These are phyloP conservation scores for Isatis lusitanica DNA, from an alignment of 441 rosid genomes.

Conservation along the genomic window DNA sequence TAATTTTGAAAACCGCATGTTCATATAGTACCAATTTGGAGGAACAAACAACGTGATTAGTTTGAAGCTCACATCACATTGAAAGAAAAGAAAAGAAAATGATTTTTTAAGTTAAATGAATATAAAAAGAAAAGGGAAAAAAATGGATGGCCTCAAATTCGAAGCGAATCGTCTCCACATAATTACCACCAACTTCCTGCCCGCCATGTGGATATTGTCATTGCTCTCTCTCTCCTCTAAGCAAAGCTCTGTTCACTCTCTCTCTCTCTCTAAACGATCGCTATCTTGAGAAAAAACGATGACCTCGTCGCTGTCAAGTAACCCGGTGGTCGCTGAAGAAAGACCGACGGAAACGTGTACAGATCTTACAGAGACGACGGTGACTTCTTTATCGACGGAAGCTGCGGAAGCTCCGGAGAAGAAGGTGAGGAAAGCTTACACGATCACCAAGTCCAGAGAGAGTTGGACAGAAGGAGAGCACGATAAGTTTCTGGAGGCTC, in stretches of 20 bases:
- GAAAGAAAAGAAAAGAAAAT: not conserved
- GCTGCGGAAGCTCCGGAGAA: conserved; percentile 45
- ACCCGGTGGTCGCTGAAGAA: conserved; percentile 35
- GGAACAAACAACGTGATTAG: not conserved
- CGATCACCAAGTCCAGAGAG: conserved; percentile 68
- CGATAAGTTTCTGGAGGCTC: conserved; percentile 66
- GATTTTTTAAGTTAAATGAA: not conserved
- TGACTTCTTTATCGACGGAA: conserved; percentile 8
- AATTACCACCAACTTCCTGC: conserved; percentile 29
- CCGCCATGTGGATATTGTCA: conserved; percentile 31
- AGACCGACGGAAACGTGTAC: conserved; percentile 37
- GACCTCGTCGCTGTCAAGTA: conserved; percentile 40
- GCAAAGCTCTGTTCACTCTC: not conserved
- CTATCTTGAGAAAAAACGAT: conserved; percentile 20
- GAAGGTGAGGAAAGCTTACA: conserved; percentile 65
- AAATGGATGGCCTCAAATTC: conserved; percentile 34
- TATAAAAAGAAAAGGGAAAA: not conserved
- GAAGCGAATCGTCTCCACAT: conserved; percentile 36
- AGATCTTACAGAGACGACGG: conserved; percentile 17
- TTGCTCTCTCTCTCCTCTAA: not conserved
- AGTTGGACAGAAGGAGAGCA: conserved; percentile 74
- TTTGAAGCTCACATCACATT: not conserved
- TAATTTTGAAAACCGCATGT: too few species aligned
- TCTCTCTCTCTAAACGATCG: conserved; percentile 12
- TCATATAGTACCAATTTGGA: not conserved